phyloP scores from a whole-genome alignment of 306 rosid genomes.

The Ormosia semicastrata region DNA sequence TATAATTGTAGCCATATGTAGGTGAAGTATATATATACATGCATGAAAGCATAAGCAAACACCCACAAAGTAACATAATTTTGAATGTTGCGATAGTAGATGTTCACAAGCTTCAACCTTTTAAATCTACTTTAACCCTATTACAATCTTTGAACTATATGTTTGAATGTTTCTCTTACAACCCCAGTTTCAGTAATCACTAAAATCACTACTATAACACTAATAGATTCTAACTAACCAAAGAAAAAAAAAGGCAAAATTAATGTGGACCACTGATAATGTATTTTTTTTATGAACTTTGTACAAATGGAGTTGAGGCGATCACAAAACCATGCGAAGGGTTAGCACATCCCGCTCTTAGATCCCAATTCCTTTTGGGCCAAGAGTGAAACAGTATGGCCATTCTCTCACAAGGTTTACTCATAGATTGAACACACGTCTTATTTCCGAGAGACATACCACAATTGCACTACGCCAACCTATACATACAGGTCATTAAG shows the following conservation, averaged over 20 bases:
- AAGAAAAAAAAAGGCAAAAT: neutral
- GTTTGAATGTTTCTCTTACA: neutral
- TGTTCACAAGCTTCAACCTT: conserved; percentile 13
- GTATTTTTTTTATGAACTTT: too few relatives aligned
- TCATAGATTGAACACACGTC: too few relatives aligned
- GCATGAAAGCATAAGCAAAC: neutral
- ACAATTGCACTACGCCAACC: too few relatives aligned
- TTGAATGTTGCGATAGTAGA: neutral
- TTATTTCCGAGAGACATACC: too few relatives aligned
- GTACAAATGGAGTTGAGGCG: too few relatives aligned
- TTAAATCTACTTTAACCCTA: neutral
- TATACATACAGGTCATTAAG: too few relatives aligned
- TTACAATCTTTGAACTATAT: neutral
- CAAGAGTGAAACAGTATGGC: too few relatives aligned
- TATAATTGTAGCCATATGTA: neutral
- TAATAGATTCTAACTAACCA: neutral
- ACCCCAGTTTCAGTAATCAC: neutral
- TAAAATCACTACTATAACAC: neutral
- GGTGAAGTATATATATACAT: neutral
- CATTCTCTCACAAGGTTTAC: too few relatives aligned
- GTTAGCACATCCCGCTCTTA: too few relatives aligned
- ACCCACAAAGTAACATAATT: neutral
- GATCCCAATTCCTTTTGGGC: too few relatives aligned
- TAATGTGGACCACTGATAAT: too few relatives aligned
- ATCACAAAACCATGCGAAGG: too few relatives aligned